These are phyloP conservation scores for Neopestalotiopsis sp. DNA, from an alignment of 2,329 filamentous ascomycete genomes.

Conservation along the genomic window DNA sequence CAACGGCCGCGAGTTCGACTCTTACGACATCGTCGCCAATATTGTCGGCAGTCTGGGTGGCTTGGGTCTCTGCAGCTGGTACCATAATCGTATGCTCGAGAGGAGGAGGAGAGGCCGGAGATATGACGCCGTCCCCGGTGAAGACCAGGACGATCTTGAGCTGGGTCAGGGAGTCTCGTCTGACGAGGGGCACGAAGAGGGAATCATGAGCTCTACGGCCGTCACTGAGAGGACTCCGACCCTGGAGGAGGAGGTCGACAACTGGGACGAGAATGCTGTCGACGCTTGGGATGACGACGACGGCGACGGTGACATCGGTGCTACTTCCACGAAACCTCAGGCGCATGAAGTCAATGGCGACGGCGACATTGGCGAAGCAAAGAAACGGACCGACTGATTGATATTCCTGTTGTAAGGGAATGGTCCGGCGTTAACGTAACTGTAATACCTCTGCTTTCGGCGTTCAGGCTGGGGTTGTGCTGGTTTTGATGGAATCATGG, in stretches of 20 bases:
- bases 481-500: constrained; percentile 9
- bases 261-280: constrained; percentile 86
- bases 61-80: constrained; percentile 81
- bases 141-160: constrained; percentile 73
- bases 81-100: constrained; percentile 95
- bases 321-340: constrained; percentile 24
- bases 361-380: constrained; percentile 33
- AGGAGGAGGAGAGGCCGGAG: constrained; percentile 76
- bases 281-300: constrained; percentile 64
- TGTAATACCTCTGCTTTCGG: constrained; percentile 23
- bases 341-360: constrained; percentile 31
- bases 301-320: constrained; percentile 32
- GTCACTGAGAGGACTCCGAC: constrained; percentile 40
- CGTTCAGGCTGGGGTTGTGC: constrained; percentile 24
- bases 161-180: constrained; percentile 61
- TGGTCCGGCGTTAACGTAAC: not conserved
- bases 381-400: constrained; percentile 41
- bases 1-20: constrained; percentile 74
- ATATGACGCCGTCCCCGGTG: constrained; percentile 73
- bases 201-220: constrained; percentile 51
- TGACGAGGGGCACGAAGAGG: constrained; percentile 65
- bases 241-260: constrained; percentile 85
- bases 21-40: constrained; percentile 88
- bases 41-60: constrained; percentile 77
- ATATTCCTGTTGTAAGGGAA: not conserved